Percentiles rank a stretch among this genome's conserved stretches.
Evolutionary conservation across 371 early-diverging fungal genomes (phyloP).

Genomic region (Syncephalastrum contaminatum): DNA sequence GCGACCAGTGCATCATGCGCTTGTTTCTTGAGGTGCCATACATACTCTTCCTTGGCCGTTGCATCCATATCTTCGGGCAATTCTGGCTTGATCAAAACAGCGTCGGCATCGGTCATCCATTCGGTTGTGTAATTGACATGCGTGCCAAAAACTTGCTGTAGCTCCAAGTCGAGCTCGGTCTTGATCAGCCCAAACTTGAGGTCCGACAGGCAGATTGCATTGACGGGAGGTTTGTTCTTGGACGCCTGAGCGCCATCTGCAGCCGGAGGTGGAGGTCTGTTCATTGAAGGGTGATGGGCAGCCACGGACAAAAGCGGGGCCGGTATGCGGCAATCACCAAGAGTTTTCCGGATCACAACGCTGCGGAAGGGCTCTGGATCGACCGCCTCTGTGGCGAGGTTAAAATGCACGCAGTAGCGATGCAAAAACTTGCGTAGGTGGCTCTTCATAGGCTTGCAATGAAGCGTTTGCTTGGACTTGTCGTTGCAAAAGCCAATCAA

Average conservation of each 20-base stretch:
- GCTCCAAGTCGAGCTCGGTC: conserved; percentile 44
- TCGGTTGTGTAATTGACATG: conserved; percentile 42
- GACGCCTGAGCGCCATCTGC: conserved; percentile 7
- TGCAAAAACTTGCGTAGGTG: conserved; percentile 69
- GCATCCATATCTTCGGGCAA: conserved; percentile 39
- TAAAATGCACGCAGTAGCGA: conserved; percentile 65
- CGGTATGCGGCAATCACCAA: conserved; percentile 34
- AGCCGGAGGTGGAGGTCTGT: conserved; percentile 32
- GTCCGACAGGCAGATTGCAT: conserved; percentile 54
- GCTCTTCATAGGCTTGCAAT: conserved; percentile 69
- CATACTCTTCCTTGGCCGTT: conserved; percentile 48
- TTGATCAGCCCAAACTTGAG: conserved; percentile 57
- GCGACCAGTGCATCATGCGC: conserved; percentile 33
- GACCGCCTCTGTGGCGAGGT: conserved; percentile 62
- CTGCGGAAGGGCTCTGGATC: conserved; percentile 76
- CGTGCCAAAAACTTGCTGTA: conserved; percentile 36
- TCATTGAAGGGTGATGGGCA: conserved; percentile 32
- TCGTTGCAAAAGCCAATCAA: conserved; percentile 65
- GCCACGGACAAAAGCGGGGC: conserved; percentile 41
- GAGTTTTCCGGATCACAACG: conserved; percentile 60
- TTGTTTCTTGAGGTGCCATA: conserved; percentile 48
- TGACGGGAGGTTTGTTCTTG: conserved; percentile 43
- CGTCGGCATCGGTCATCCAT: conserved; percentile 55
- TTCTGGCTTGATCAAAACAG: conserved; percentile 48
- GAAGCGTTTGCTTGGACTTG: conserved; percentile 40